Conservation (phyloP, 1,139 yeast species). For the Sugiyamaella xylanicola region DNA sequence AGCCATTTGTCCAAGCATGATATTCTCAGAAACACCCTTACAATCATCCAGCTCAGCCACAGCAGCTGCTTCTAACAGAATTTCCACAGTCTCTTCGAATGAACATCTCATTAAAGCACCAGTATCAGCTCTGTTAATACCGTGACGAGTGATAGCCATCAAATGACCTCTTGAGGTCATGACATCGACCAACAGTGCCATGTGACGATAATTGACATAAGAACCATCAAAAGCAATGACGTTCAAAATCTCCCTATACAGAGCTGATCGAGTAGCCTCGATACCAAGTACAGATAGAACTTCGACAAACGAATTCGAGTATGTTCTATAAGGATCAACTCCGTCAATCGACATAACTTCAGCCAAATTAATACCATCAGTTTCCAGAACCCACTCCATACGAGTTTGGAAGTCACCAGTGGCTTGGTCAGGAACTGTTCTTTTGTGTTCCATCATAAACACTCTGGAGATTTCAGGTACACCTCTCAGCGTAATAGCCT, state of each 20-base stretch:
- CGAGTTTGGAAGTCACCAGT: conserved; percentile 86
- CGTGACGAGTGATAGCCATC: conserved; percentile 99
- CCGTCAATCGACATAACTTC: conserved; percentile 96
- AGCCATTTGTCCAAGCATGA: conserved; percentile 96
- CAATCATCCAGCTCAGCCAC: conserved; percentile 97
- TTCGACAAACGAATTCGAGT: conserved; percentile 96
- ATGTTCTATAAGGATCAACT: conserved; percentile 85
- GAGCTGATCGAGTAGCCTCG: conserved; percentile 95
- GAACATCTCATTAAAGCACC: conserved; percentile 99
- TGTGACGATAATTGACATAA: conserved; percentile 96
- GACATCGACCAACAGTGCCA: conserved; percentile 95
- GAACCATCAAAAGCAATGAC: conserved; percentile 99
- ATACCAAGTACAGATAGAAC: conserved; percentile 94
- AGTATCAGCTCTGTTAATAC: conserved; percentile 97
- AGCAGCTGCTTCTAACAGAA: conserved; percentile 96
- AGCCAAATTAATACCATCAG: conserved; percentile 95
- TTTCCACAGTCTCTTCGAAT: conserved; percentile 98
- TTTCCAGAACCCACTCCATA: conserved; percentile 97
- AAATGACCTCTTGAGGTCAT: conserved; percentile 99
- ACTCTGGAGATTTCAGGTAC: conserved; percentile 92
- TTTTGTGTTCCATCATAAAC: conserved; percentile 89
- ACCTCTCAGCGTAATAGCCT: conserved; percentile 93
- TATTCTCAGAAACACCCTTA: conserved; percentile 97
- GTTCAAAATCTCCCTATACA: conserved; percentile 89
- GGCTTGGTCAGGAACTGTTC: conserved; percentile 66